phyloP scores from a whole-genome alignment of 2,329 filamentous ascomycete genomes.

The Exophiala oligosperma region DNA sequence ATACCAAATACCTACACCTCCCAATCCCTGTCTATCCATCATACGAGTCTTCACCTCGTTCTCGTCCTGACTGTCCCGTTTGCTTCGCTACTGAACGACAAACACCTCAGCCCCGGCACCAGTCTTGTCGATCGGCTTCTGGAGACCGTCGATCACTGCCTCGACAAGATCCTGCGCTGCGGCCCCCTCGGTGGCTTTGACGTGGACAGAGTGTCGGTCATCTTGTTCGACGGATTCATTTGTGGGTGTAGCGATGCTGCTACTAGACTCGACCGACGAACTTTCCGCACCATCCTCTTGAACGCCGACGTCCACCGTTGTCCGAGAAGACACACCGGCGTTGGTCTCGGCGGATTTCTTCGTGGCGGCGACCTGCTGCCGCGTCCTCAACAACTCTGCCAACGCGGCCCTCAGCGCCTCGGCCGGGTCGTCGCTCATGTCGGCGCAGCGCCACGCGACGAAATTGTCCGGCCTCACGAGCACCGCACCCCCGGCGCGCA shows the following conservation, averaged over 20 bases:
- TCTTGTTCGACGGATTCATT: background rate
- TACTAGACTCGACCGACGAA: background rate
- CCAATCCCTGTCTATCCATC: background rate
- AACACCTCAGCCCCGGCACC: background rate
- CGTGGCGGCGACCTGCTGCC: background rate
- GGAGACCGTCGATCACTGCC: background rate
- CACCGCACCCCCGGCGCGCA: slow-evolving; percentile 1
- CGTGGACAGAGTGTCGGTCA: background rate
- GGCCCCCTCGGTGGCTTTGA: background rate
- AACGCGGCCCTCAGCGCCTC: background rate
- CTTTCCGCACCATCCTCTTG: too few species aligned
- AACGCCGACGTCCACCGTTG: too few species aligned
- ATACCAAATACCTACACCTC: background rate
- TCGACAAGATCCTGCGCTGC: background rate
- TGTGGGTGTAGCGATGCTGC: background rate
- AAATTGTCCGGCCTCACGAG: slow-evolving; percentile 10
- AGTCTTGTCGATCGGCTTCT: background rate
- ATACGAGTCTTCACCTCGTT: background rate
- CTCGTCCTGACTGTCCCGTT: too few species aligned
- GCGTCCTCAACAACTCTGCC: background rate
- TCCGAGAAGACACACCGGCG: background rate
- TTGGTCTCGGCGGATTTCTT: background rate
- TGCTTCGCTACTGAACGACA: background rate
- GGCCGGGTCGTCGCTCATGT: background rate
- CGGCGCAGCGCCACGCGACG: slow-evolving; percentile 4